These are phyloP conservation scores for Pontederia paniculata DNA, from an alignment of 176 grass and related monocot genomes.

Conservation along the genomic window DNA sequence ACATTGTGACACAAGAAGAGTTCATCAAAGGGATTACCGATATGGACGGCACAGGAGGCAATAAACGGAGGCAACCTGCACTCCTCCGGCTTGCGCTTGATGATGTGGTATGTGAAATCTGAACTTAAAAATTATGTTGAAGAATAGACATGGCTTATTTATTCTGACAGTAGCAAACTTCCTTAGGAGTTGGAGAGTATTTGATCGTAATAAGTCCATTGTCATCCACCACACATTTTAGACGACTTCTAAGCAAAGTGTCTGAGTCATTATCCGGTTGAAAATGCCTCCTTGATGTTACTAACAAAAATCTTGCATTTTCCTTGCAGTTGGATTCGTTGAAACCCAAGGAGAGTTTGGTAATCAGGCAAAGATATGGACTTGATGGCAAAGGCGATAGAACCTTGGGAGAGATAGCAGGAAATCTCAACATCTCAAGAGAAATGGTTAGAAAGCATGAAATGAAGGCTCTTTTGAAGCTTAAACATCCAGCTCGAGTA, in stretches of 20 bases:
- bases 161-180: not conserved
- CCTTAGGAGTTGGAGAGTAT: not conserved
- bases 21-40: conserved; percentile 70
- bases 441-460: conserved; percentile 95
- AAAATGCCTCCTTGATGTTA: too few species aligned
- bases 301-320: not conserved
- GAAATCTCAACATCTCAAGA: conserved; percentile 74
- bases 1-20: conserved; percentile 71
- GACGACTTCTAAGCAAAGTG: too few species aligned
- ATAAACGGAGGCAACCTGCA: conserved; percentile 40
- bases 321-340: conserved; percentile 66
- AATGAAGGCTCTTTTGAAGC: conserved; percentile 94
- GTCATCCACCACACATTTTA: too few species aligned
- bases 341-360: conserved; percentile 86
- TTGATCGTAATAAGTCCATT: too few species aligned
- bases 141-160: not conserved
- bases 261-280: too few species aligned
- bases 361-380: conserved; percentile 80
- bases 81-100: conserved; percentile 80
- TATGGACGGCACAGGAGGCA: conserved; percentile 32
- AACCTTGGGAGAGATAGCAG: conserved; percentile 60
- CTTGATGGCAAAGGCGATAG: conserved; percentile 68
- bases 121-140: too few species aligned
- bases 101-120: conserved; percentile 48
- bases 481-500: conserved; percentile 73